Base-by-base conservation (phyloP, 2,329 filamentous ascomycete genomes). In the Monosporascus sp. region DNA sequence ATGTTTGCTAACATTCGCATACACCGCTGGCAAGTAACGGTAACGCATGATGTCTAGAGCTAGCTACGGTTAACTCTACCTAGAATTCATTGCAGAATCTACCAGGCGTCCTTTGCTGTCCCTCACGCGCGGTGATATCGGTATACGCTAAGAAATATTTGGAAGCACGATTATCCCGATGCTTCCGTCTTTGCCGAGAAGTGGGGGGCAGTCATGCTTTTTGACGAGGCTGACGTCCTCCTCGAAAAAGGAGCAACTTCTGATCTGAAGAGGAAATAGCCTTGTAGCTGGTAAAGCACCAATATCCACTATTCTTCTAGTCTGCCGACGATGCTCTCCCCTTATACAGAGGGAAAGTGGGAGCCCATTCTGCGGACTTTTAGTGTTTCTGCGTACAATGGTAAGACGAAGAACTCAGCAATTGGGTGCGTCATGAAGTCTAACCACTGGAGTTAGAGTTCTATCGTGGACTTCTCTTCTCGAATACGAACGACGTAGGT, bases 401-500 rank as follows among this genome's bases (percentile, higher is more conserved):
- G 61, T 49, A 39, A 51, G 46, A 7, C 3, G 46, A 14, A n/a
- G 9, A 9, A 36, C 17, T 20, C 3, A 20, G 5, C 15, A 20
- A 11, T n/a, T n/a, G 14, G 17, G 3, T 18, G 6, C 6, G 18
- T 14, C 14, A 9, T n/a, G n/a, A 11, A 34, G 25, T 15, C 46
- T 48, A 48, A 37, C 17, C 9, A 36, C 25, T 8, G 3, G 27
- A 17, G 11, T 6, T 22, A 8, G 15, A 63, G 47, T 61, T 65
- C 47, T 67, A 65, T 50, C 48, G 52, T 2, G 62, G 60, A 8
- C 61, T 65, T 18, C 54, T 65, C 2, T 64, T 65, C 45, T 53
- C 65, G 2, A 68, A 63, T 0, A 66, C 63, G 0, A 66, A 65
- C 47, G 57, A 61, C 7, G 70, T 74, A 20, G 59, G 66, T 4